phyloP scores from a whole-genome alignment of 163 green algal species.

The Dunaliella salina region DNA sequence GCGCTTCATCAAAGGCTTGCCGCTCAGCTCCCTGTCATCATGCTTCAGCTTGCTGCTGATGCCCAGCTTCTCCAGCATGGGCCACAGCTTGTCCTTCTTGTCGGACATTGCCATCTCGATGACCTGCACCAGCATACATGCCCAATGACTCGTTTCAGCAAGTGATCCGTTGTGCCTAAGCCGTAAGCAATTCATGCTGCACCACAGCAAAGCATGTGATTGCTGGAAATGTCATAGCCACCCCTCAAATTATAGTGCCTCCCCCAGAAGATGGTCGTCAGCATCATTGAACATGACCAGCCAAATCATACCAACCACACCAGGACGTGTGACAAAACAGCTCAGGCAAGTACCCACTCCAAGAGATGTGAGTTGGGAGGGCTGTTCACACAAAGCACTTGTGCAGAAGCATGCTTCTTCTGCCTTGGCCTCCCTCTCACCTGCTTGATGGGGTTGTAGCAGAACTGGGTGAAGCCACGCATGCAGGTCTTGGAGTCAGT shows the following conservation, averaged over 20 bases:
- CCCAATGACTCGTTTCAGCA: neutral
- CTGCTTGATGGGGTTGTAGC: conserved; percentile 96
- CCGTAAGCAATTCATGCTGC: neutral
- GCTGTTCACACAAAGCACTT: no score
- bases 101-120: conserved; percentile 90
- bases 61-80: conserved; percentile 92
- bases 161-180: neutral
- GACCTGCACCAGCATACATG: conserved; percentile 18
- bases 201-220: no score
- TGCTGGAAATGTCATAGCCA: no score
- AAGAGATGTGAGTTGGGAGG: no score
- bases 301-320: no score
- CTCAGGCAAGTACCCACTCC: no score
- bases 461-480: conserved; percentile 98
- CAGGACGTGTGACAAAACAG: no score
- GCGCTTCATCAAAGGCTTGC: conserved; percentile 99
- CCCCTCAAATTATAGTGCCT: no score
- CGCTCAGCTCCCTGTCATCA: conserved; percentile 94
- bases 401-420: no score
- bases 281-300: no score
- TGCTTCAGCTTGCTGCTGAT: conserved; percentile 75
- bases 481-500: conserved; percentile 80
- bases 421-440: conserved; percentile 40
- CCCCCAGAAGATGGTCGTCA: no score
- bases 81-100: conserved; percentile 94